A percentile compares a stretch with the other conserved stretches of the same genome.
These are phyloP conservation scores for Sporobolomyces roseus DNA, from an alignment of 768 basidiomycete genomes.

Conservation along the genomic window DNA sequence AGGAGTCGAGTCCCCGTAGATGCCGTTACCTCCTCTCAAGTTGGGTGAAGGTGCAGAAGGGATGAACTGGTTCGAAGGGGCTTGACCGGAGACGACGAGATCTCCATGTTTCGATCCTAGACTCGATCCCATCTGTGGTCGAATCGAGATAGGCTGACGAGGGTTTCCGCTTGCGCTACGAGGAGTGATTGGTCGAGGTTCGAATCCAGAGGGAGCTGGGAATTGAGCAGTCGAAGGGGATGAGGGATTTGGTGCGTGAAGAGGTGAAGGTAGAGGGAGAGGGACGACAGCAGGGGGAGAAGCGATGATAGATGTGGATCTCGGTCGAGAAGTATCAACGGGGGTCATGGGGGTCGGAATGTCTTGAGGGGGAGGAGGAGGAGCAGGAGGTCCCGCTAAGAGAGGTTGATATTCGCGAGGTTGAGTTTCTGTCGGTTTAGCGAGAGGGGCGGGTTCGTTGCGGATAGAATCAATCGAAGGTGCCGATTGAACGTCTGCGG, in stretches of 20 bases:
- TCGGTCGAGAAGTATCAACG: too few species aligned
- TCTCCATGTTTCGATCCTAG: slow-evolving; percentile 36
- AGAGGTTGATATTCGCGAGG: slow-evolving; percentile 10
- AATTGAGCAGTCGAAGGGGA: neutral
- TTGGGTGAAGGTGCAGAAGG: slow-evolving; percentile 37
- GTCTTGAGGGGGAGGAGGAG: neutral
- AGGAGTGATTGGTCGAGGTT: slow-evolving; percentile 27
- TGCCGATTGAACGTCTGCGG: neutral
- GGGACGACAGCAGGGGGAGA: neutral
- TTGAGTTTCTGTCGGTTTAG: neutral
- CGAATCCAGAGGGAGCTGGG: slow-evolving; percentile 11
- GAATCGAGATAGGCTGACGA: slow-evolving; percentile 28
- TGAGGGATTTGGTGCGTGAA: neutral
- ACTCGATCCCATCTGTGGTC: neutral
- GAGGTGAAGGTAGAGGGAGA: slow-evolving; percentile 10
- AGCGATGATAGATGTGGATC: too few species aligned
- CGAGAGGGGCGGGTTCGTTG: neutral
- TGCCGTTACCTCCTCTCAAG: slow-evolving; percentile 25
- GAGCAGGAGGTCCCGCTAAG: neutral
- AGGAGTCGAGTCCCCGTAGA: too few species aligned
- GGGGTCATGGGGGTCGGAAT: neutral
- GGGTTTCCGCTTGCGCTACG: neutral
- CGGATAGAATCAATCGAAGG: neutral
- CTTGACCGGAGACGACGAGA: slow-evolving; percentile 23
- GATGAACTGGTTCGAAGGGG: slow-evolving; percentile 33